Evolutionary conservation across 768 basidiomycete species (phyloP).

Genomic region (Suillus paluster): DNA sequence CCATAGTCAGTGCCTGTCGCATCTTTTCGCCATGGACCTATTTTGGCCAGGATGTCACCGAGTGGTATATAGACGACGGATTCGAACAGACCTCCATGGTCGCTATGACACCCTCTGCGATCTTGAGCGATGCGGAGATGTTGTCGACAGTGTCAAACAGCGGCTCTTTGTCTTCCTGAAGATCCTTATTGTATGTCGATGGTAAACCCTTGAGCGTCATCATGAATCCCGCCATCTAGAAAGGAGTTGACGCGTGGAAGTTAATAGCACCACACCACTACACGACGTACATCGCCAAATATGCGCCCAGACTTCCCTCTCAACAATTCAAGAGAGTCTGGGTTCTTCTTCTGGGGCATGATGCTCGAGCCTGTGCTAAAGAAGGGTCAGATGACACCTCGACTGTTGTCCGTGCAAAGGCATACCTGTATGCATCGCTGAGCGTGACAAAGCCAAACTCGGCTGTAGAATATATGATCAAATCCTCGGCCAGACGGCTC

Average conservation of each 20-base stretch:
- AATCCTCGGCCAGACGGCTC: conserved; percentile 93
- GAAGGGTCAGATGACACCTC: background rate
- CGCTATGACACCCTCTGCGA: conserved; percentile 92
- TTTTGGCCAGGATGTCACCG: conserved; percentile 1
- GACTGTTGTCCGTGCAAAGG: conserved; percentile 6
- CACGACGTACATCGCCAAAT: conserved; percentile 78
- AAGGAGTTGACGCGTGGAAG: conserved; percentile 10
- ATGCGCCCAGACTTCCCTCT: conserved; percentile 95
- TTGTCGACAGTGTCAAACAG: conserved; percentile 94
- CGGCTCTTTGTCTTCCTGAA: conserved; percentile 99
- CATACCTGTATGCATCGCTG: conserved; percentile 95
- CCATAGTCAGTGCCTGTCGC: conserved; percentile 90
- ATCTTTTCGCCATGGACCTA: conserved; percentile 92
- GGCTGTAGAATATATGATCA: conserved; percentile 95
- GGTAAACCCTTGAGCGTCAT: conserved; percentile 98
- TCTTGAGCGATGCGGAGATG: conserved; percentile 83
- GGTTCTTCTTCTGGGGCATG: conserved; percentile 99
- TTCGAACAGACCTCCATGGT: conserved; percentile 74
- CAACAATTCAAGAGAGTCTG: conserved; percentile 93
- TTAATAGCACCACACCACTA: background rate
- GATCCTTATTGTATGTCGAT: conserved; percentile 99
- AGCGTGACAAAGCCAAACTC: conserved; percentile 97
- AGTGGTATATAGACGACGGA: background rate
- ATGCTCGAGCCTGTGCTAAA: conserved; percentile 95
- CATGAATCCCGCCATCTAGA: conserved; percentile 93